Base-by-base conservation (phyloP, 2,329 filamentous ascomycete genomes). In the Stenocarpella maydis region DNA sequence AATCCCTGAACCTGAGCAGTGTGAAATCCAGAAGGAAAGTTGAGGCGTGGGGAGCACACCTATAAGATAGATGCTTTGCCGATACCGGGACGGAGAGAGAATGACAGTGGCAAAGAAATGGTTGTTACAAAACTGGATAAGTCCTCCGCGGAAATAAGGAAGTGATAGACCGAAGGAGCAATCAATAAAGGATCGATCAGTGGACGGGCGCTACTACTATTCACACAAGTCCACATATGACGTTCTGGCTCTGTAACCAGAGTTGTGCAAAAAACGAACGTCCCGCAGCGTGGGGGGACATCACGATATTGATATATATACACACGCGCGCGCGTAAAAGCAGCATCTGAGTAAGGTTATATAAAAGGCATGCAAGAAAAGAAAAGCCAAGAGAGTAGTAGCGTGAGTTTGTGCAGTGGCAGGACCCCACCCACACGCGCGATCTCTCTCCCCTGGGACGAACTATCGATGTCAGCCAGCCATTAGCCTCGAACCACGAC, bases 231-330 rank as follows among this genome's bases (percentile, higher is more conserved):
- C 31, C 31, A 34, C 31, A 34, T 34, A 9, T 34, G 31, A 34
- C 4, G 31, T 34, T 34, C 31, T 9, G 31, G 64, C 24, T 53
- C 24, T 43, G 34, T 49, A n/a, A 53, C 14, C 24, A 47, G 24
- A 34, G 17, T 47, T 24, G 19, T 61, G 58, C 12, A 12, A 19
- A n/a, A 63, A 37, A 21, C 24, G 58, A 63, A 49, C 14, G 58
- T 63, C 31, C 58, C 47, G 43, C n/a, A 37, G 41, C 58, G 43
- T 63, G 58, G 58, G 58, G 58, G 58, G 55, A n/a, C n/a, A 37
- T 63, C n/a, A 28, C 43, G 58, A 63, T 12, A 49, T 49, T 37
- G 34, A 61, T 47, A 63, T 26, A 37, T 19, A 34, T 28, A 19
- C n/a, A 15, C n/a, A n/a, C n/a, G n/a, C n/a, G n/a, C n/a, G n/a